phyloP scores from a whole-genome alignment of 2,329 filamentous ascomycete genomes.

The Conoideocrella luteorostrata region DNA sequence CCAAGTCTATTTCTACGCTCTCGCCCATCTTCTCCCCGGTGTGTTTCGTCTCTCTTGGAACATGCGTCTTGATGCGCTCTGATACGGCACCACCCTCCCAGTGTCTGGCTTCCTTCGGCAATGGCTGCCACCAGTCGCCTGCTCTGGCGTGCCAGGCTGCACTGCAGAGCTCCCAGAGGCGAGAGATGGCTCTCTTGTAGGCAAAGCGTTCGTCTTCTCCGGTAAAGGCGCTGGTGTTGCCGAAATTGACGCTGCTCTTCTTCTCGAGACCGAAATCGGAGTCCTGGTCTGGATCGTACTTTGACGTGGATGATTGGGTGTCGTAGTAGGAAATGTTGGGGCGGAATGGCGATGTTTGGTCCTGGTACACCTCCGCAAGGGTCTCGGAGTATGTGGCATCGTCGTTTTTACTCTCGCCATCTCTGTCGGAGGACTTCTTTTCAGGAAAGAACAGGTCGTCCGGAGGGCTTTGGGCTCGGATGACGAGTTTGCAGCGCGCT shows the following conservation, averaged over 20 bases:
- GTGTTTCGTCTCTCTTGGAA: constrained; percentile 3
- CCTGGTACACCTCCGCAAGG: constrained; percentile 66
- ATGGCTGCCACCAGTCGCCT: constrained; percentile 65
- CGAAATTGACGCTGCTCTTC: constrained; percentile 53
- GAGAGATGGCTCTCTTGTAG: constrained; percentile 67
- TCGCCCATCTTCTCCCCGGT: constrained; percentile 25
- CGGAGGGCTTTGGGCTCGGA: constrained; percentile 60
- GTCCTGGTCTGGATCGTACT: constrained; percentile 51
- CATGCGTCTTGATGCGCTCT: constrained; percentile 12
- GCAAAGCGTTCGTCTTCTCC: constrained; percentile 79
- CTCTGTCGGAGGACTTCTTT: constrained; percentile 15
- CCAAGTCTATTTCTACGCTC: constrained; percentile 29
- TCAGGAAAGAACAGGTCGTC: constrained; percentile 77
- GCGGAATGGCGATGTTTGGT: constrained; percentile 68
- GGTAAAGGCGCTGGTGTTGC: constrained; percentile 60
- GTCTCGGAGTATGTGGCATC: constrained; percentile 39
- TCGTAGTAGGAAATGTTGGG: constrained; percentile 68
- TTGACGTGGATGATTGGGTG: constrained; percentile 35
- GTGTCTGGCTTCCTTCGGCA: constrained; percentile 55
- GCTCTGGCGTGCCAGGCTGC: constrained; percentile 61
- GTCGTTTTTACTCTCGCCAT: constrained; percentile 15
- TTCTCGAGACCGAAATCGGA: constrained; percentile 43
- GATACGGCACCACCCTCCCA: constrained; percentile 50
- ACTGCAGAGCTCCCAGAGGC: constrained; percentile 80
- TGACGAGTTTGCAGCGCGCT: constrained; percentile 68